Evolutionary conservation across 2,329 filamentous ascomycete genomes (phyloP), one percentile per base, ranked within the genome.

Genomic region (Stachybotrys echinatus): DNA sequence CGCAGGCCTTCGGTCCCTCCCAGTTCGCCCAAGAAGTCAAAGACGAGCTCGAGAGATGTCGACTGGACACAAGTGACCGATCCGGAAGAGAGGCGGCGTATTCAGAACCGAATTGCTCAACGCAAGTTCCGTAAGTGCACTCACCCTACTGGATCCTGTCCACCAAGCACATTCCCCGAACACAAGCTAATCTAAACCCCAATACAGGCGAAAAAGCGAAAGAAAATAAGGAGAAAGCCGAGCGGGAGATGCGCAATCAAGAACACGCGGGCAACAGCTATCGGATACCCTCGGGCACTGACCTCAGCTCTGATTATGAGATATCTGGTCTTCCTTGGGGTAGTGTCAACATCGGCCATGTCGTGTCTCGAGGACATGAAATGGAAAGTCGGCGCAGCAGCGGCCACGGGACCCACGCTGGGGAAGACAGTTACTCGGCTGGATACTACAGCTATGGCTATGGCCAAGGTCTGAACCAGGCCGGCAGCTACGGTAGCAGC

Each of bases 51-150:
- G 20, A 77, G 75, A 55, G 71, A 71, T 3, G 77, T 87, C 54
- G 81, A 89, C 68, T 91, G 87, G 87, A 75, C 79, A 23, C 78
- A 84, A 1, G 76, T 90, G 42, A 80, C 79, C 6, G 85, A 90
- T 57, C 84, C 85, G 0, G 83, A 83, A 52, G 84, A 89, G 69
- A 77, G 87, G 61, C 75, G 87, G 54, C 83, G 85, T 52, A 86
- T 90, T 47, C 87, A 91, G 64, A 91, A 91, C 63, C 80, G 85
- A 48, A 79, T 89, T 53, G 87, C 87, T 2, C 87, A 90, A 61
- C 77, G 87, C 56, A 89, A 89, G 59, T 90, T 89, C 58, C 78
- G 87, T 90, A 76, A 61, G 84, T 59, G 18, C 8, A 14, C 18
- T 3, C 19, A 20, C 5, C n/a, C 20, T 2, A 3, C 12, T 23